Evolutionary conservation across 192 early-diverging fungal genomes (phyloP).

Genomic region (Linnemannia zychae): DNA sequence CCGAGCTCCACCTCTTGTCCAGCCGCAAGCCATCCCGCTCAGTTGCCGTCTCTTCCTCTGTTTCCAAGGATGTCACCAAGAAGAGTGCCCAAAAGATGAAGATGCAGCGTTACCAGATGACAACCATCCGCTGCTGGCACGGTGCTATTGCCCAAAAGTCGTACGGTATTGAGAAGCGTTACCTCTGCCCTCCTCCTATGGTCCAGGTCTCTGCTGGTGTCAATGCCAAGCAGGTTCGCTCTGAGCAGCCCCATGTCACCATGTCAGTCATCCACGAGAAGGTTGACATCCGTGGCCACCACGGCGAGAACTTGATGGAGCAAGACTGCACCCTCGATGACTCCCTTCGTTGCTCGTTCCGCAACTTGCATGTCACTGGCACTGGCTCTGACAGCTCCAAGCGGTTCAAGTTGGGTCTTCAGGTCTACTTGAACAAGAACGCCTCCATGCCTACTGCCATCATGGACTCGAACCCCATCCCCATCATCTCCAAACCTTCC

Average conservation of each 20-base stretch:
- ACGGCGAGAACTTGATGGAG: conserved; percentile 60
- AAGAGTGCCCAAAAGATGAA: conserved; percentile 28
- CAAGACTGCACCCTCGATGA: conserved; percentile 64
- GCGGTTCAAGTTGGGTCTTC: conserved; percentile 78
- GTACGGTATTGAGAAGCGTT: conserved; percentile 94
- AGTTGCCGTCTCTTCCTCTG: not conserved
- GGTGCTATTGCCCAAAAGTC: conserved; percentile 93
- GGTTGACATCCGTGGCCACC: conserved; percentile 62
- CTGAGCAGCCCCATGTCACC: conserved; percentile 67
- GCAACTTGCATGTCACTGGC: conserved; percentile 83
- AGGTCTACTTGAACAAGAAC: conserved; percentile 64
- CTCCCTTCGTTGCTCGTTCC: conserved; percentile 72
- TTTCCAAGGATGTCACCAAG: conserved; percentile 6
- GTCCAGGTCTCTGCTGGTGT: conserved; percentile 67
- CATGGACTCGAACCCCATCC: conserved; percentile 81
- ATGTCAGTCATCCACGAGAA: conserved; percentile 75
- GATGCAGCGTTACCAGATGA: conserved; percentile 60
- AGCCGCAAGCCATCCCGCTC: conserved; percentile 25
- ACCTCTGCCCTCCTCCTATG: conserved; percentile 83
- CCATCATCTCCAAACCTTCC: conserved; percentile 93
- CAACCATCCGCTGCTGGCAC: conserved; percentile 86
- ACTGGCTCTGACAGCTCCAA: conserved; percentile 81
- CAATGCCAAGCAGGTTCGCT: conserved; percentile 60
- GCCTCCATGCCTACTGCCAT: conserved; percentile 65
- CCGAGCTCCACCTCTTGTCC: conserved; percentile 48